Evolutionary conservation across 176 grass and related monocot genomes (phyloP).

Genomic region (Carex cristatella): DNA sequence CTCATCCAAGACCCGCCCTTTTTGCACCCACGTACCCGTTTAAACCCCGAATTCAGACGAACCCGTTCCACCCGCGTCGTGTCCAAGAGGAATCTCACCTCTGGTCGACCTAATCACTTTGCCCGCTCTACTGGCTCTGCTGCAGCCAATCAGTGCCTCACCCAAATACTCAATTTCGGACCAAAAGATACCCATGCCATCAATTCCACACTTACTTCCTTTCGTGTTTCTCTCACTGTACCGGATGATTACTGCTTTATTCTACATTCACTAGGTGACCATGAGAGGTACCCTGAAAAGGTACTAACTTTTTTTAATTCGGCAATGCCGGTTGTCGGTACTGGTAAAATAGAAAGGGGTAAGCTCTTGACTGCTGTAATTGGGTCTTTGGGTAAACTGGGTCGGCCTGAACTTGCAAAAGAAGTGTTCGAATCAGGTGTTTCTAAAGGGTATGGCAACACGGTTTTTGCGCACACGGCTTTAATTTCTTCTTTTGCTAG

Average conservation of each 20-base stretch:
- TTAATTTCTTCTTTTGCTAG: slow-evolving; percentile 90
- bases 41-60: slow-evolving; percentile 69
- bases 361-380: slow-evolving; percentile 81
- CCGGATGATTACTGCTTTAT: slow-evolving; percentile 83
- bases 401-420: slow-evolving; percentile 61
- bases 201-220: slow-evolving; percentile 23
- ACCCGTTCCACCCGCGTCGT: slow-evolving; percentile 64
- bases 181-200: slow-evolving; percentile 37
- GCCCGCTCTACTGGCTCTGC: slow-evolving; percentile 17
- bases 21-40: slow-evolving; percentile 4
- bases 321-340: slow-evolving; percentile 47
- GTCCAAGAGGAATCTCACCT: slow-evolving; percentile 69
- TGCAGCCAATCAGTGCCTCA: slow-evolving; percentile 46
- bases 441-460: slow-evolving; percentile 64
- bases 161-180: slow-evolving; percentile 46
- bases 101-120: slow-evolving; percentile 21
- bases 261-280: slow-evolving; percentile 47
- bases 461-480: slow-evolving; percentile 67
- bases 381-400: slow-evolving; percentile 65
- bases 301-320: slow-evolving; percentile 54
- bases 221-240: slow-evolving; percentile 33
- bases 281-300: slow-evolving; percentile 39
- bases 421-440: slow-evolving; percentile 60
- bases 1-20: slow-evolving; percentile 33
- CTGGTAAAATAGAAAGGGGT: slow-evolving; percentile 39